Base-by-base conservation (phyloP, 768 basidiomycete genomes). In the Sporobolomyces roseus region DNA sequence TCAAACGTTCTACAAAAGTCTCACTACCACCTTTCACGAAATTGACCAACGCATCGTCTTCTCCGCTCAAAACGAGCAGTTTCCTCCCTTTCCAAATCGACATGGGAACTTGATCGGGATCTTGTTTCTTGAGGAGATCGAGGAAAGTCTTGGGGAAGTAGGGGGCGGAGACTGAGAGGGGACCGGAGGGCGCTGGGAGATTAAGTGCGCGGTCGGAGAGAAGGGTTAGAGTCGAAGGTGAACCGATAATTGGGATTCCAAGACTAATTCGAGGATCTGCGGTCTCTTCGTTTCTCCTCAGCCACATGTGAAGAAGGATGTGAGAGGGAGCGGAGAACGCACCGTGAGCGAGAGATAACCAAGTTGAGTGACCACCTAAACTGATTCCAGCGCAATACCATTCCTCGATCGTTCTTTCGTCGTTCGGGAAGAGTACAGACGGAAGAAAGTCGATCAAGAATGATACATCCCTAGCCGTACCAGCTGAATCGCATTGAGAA, bases 361-460 rank as follows among this genome's bases (percentile, higher is more conserved):
- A 93, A 0, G 88, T 82, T 0, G 89, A 83, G 76, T 96, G 91
- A 0, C 91, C 91, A 1, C 91, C 92, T 1, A 96, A 84, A 68
- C 88, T 89, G 72, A 88, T 82, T 0, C 92, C 92, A 0, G 84
- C 83, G 4, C 88, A 81, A 16, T 85, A 85, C 87, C 88, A 96
- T 63, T 85, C 82, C 9, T 79, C 81, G 43, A 93, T 83, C 19
- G 74, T 76, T 32, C 84, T 81, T 71, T 90, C 86, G 16, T 80
- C 85, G 17, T 79, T 71, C 0, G 91, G 90, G 75, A 87, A 93
- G 13, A 93, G 77, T 75, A 87, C 87, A 0, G 85, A 78, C 1
- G 87, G 85, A 5, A 93, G 81, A 73, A 89, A 87, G 76, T 93
- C 90, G 60, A 92, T 87, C 65, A 93, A 77, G 79, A 88, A 86